Evolutionary conservation across 176 grass and related monocot genomes (phyloP).

Genomic region (Elymus sibiricus): DNA sequence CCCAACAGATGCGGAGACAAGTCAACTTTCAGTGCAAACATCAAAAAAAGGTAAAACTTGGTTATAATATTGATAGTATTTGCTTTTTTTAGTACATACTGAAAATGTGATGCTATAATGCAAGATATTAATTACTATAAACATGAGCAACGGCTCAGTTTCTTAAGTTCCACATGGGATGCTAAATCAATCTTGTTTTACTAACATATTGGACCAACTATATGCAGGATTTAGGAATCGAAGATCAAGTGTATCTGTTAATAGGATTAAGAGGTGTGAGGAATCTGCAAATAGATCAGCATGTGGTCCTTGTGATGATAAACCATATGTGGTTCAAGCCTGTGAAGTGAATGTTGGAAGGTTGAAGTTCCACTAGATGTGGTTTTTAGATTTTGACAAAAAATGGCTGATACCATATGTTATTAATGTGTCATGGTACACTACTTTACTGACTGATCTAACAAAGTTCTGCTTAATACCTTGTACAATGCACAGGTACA

Average conservation of each 20-base stretch:
- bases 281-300: conserved; percentile 24
- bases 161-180: conserved; percentile 9
- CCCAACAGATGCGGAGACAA: conserved; percentile 28
- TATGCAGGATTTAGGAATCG: conserved; percentile 38
- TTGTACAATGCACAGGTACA: conserved; percentile 43
- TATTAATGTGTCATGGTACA: conserved; percentile 5
- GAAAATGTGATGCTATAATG: neutral
- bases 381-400: neutral
- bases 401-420: neutral
- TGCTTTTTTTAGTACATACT: neutral
- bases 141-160: neutral
- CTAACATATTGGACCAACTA: conserved; percentile 18
- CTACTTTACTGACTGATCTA: conserved; percentile 3
- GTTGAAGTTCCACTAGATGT: conserved; percentile 32
- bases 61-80: neutral
- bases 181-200: conserved; percentile 21
- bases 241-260: conserved; percentile 24
- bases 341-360: conserved; percentile 39
- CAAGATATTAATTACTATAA: neutral
- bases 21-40: conserved; percentile 22
- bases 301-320: conserved; percentile 13
- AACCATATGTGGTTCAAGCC: conserved; percentile 28
- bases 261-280: conserved; percentile 23
- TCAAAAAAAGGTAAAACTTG: conserved; percentile 33
- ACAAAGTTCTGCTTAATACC: conserved; percentile 31